Base-by-base conservation (phyloP, 345 rosid species). In the Murraya paniculata region DNA sequence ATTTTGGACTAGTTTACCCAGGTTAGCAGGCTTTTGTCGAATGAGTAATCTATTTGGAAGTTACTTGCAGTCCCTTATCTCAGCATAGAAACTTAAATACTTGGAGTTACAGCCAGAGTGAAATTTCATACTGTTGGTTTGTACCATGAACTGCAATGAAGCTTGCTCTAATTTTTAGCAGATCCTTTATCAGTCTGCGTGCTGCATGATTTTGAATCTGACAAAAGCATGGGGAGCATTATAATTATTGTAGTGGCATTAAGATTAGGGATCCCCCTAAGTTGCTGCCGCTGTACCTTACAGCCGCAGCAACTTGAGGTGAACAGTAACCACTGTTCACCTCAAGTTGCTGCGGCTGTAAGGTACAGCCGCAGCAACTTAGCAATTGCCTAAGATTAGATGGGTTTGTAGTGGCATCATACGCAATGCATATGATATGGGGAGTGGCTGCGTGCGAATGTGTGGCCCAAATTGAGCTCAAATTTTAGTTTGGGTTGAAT, bases 1-100 rank as follows among this genome's bases (percentile, higher is more conserved):
- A 68, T 76, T 50, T 80, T 9, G 48, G 59, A 67, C 25, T 30
- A 35, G 64, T 73, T 74, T 69, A 6, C 53, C 36, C n/a, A 6
- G n/a, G 71, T 25, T 6, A 65, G n/a, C 28, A 27, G 38, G 66
- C 30, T 75, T 41, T 41, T 61, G 61, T 24, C 28, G 48, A 28
- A 58, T 18, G 73, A 76, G 48, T 64, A 60, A 8, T 36, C 35
- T 48, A 22, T 27, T 41, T 69, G 7, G 13, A 62, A 59, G 58
- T 57, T 48, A 59, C 11, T 64, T 53, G n/a, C 14, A 33, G 22
- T 73, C 61, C 61, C 80, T 30, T 68, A 53, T 66, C 59, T 57
- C 38, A 9, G 24, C 45, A 53, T 81, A 73, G 21, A 78, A 74
- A 45, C 11, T 13, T 6, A 14, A 33, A 14, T 45, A 30, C n/a